phyloP scores from a whole-genome alignment of 2,329 filamentous ascomycete genomes.

The Clathrospora elynae region DNA sequence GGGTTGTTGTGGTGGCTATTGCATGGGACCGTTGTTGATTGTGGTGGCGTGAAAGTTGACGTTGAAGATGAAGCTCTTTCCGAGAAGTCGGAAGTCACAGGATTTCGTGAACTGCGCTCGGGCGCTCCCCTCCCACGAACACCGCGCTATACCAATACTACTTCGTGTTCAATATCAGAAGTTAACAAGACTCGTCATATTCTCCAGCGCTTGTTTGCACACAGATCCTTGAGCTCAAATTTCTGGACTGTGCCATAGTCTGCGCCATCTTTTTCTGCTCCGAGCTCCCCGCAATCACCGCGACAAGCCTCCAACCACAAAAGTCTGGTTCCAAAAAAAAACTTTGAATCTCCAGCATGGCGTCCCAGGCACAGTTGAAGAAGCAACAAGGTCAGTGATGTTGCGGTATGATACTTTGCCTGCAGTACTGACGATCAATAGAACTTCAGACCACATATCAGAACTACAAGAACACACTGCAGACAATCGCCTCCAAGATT shows the following conservation, averaged over 20 bases:
- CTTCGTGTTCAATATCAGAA: background rate
- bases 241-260: background rate
- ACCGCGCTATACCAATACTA: constrained; percentile 3
- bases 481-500: constrained; percentile 94
- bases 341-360: constrained; percentile 47
- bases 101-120: constrained; percentile 35
- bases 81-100: constrained; percentile 26
- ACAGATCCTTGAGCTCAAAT: no score
- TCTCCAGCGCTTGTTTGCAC: no score
- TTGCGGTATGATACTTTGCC: background rate
- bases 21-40: constrained; percentile 3
- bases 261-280: constrained; percentile 15
- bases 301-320: background rate
- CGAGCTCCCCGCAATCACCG: constrained; percentile 27
- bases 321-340: background rate
- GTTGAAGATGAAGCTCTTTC: constrained; percentile 8
- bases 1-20: background rate
- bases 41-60: constrained; percentile 15
- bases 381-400: constrained; percentile 70
- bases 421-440: constrained; percentile 47
- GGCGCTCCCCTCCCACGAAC: constrained; percentile 22
- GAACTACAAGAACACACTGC: constrained; percentile 76
- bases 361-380: constrained; percentile 62
- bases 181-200: background rate
- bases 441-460: constrained; percentile 81